Conservation (phyloP, 768 basidiomycete species). For the Galerina marginata region DNA sequence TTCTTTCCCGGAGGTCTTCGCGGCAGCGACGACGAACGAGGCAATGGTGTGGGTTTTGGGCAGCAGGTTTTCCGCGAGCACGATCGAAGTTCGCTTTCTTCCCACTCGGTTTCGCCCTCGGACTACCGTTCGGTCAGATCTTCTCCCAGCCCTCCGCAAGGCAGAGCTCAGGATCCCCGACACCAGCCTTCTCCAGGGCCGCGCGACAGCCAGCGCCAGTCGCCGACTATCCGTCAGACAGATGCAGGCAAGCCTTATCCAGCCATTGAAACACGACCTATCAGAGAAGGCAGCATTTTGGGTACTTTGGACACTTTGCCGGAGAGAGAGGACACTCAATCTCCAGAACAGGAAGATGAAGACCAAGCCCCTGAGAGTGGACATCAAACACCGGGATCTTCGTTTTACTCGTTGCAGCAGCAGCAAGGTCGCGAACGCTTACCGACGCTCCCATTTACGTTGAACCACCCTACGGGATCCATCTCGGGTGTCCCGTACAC, state of each 20-base stretch:
- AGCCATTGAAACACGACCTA: conserved; percentile 32
- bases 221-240: conserved; percentile 51
- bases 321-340: conserved; percentile 40
- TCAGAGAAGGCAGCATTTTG: conserved; percentile 54
- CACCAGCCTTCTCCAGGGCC: conserved; percentile 41
- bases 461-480: conserved; percentile 12
- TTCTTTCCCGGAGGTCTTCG: conserved; percentile 80
- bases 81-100: conserved; percentile 58
- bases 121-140: conserved; percentile 72
- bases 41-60: conserved; percentile 47
- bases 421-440: conserved; percentile 22
- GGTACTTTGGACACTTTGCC: conserved; percentile 57
- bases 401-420: conserved; percentile 21
- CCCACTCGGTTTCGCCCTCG: conserved; percentile 58
- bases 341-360: conserved; percentile 25
- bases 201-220: conserved; percentile 44
- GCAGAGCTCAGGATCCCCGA: conserved; percentile 38
- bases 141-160: conserved; percentile 67
- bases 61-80: conserved; percentile 52
- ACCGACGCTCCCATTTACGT: conserved; percentile 11
- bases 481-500: conserved; percentile 46
- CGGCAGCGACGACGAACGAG: conserved; percentile 58
- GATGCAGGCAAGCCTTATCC: conserved; percentile 52
- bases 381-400: conserved; percentile 28
- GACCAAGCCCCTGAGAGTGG: conserved; percentile 28